Percentiles rank a stretch among this genome's conserved stretches.
phyloP scores from a whole-genome alignment of 2,329 filamentous ascomycete species.

The Botrytis deweyae region DNA sequence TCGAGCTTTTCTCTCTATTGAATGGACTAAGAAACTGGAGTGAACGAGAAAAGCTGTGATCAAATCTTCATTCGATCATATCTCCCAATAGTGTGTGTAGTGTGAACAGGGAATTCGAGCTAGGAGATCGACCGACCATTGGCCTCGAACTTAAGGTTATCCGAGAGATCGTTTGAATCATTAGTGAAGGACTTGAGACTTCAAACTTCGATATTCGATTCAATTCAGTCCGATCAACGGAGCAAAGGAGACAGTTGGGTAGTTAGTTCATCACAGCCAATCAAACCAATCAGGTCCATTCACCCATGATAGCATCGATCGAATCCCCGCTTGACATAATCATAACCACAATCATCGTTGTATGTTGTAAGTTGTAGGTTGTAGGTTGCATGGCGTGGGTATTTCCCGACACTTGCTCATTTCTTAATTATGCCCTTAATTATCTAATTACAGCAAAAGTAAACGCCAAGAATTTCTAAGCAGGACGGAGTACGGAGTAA shows the following conservation, averaged over 20 bases:
- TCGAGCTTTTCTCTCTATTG: constrained; percentile 2
- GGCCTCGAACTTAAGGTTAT: neutral
- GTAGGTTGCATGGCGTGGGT: neutral
- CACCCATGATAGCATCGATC: neutral
- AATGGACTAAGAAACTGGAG: neutral
- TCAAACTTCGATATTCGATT: neutral
- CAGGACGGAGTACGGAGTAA: neutral
- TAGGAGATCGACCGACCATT: neutral
- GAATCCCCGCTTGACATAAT: neutral
- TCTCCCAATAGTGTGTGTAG: neutral
- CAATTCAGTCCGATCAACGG: neutral
- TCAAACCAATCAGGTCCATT: neutral
- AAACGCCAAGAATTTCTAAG: neutral
- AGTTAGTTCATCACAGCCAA: neutral
- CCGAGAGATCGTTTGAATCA: neutral
- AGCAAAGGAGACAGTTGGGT: neutral
- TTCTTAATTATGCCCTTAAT: neutral
- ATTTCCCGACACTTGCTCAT: neutral
- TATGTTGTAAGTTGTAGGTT: neutral
- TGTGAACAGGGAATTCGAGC: neutral
- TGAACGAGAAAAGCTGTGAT: neutral
- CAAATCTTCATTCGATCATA: neutral
- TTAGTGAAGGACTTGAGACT: neutral
- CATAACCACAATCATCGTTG: neutral
- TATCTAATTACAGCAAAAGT: neutral